Evolutionary conservation across 2,329 filamentous ascomycete species (phyloP), one percentile per base, ranked within the genome.

Genomic region (Rutstroemia sp.): DNA sequence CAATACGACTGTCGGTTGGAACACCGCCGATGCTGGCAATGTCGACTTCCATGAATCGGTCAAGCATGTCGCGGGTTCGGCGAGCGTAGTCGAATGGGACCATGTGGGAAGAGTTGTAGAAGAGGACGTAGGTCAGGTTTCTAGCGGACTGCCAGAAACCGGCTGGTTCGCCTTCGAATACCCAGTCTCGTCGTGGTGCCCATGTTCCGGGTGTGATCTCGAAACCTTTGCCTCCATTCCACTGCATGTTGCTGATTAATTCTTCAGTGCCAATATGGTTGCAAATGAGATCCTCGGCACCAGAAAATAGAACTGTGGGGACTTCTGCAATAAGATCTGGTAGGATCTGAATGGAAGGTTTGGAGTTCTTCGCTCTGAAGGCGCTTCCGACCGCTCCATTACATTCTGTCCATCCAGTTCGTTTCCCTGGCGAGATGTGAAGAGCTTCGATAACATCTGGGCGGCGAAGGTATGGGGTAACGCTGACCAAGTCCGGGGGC

Each of bases 101-200:
- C 94, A 99, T 99, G 72, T 99, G 94, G 50, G 89, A 95, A 16
- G 90, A 85, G 71, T 99, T 95, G 76, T 95, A 89, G 73, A 97
- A 96, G 42, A 95, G 78, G 34, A 99, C 86, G 69, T 99, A 99
- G 0, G 94, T 96, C 59, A 99, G 75, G 73, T 99, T 99, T 62
- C 95, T 85, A 1, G 94, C 92, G 70, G 91, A 83, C 72, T 99
- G 95, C 78, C 92, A 99, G 68, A 95, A 89, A 23, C 94, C 94
- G 3, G 92, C 92, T 1, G 83, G 75, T 64, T 96, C 82, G 59
- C 86, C 89, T 71, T 97, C 94, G 63, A 97, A 96, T 1, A 84
- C 88, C 95, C 94, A 99, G 66, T 95, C 86, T 42, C 87, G 87
- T 17, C 90, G 88, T n/a, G 92, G 92, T 4, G 94, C 92, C 83